A percentile compares a stretch with the other conserved stretches of the same genome.
These are phyloP conservation scores for Didymella lethalis DNA, from an alignment of 2,329 filamentous ascomycete genomes.

Conservation along the genomic window DNA sequence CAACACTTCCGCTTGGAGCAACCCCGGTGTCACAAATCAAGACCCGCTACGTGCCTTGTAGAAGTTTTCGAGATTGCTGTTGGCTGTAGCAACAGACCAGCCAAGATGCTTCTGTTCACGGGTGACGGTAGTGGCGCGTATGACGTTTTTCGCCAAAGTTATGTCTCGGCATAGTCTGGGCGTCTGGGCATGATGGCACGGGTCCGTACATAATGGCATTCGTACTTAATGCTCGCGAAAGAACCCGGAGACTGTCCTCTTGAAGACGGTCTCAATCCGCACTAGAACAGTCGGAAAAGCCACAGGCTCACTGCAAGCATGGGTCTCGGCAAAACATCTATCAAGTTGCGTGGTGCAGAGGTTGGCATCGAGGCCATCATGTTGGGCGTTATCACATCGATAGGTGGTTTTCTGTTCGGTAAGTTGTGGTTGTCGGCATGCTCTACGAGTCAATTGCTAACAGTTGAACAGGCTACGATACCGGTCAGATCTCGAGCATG, in stretches of 20 bases:
- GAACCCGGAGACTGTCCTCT: constrained; percentile 6
- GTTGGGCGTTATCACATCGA: constrained; percentile 63
- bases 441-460: neutral
- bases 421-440: neutral
- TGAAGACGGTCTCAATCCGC: constrained; percentile 5
- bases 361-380: constrained; percentile 55
- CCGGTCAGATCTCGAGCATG: constrained; percentile 51
- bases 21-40: constrained; percentile 30
- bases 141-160: constrained; percentile 30
- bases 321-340: constrained; percentile 39
- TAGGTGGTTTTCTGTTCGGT: constrained; percentile 56
- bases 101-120: constrained; percentile 26
- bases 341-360: constrained; percentile 43
- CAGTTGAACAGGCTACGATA: constrained; percentile 68
- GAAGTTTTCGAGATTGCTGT: constrained; percentile 24
- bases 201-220: constrained; percentile 20
- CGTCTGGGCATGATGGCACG: constrained; percentile 38
- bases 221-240: constrained; percentile 29
- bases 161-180: constrained; percentile 30
- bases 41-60: constrained; percentile 27
- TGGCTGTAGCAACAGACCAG: constrained; percentile 27
- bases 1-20: constrained; percentile 27
- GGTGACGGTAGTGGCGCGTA: constrained; percentile 33
- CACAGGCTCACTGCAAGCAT: constrained; percentile 26
- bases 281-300: constrained; percentile 1